A percentile compares a stretch with the other conserved stretches of the same genome.
Conservation (phyloP, 768 basidiomycete species). For the Psilocybe subaeruginosa region DNA sequence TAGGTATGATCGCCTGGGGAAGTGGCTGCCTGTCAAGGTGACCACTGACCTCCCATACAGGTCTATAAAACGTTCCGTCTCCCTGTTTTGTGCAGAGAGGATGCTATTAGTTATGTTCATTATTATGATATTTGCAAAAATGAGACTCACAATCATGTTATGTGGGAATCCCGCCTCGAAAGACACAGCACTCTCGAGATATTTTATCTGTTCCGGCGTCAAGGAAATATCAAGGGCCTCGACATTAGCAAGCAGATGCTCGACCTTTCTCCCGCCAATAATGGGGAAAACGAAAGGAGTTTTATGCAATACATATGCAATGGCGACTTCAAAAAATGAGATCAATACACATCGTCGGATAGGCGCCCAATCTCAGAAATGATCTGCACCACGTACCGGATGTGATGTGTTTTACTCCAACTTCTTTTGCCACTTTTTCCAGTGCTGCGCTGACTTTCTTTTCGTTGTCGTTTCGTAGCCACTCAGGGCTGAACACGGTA, state of each 20-base stretch:
- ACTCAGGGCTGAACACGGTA: conserved; percentile 28
- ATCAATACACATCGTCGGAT: not conserved
- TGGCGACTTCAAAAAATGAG: conserved; percentile 39
- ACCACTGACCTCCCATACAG: conserved; percentile 10
- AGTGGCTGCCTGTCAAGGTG: conserved; percentile 18
- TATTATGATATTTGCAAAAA: not conserved
- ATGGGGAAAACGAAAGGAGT: conserved; percentile 56
- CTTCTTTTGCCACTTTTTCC: conserved; percentile 52
- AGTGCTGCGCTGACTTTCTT: conserved; percentile 43
- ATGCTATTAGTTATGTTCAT: not conserved
- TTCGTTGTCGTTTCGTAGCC: conserved; percentile 52
- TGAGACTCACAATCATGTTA: conserved; percentile 33
- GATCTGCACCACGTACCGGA: conserved; percentile 33
- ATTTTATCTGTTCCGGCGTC: conserved; percentile 45
- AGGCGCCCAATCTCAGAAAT: conserved; percentile 13
- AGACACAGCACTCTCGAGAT: conserved; percentile 43
- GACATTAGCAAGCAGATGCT: conserved; percentile 54
- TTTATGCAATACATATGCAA: conserved; percentile 60
- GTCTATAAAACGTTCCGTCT: conserved; percentile 17
- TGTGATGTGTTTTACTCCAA: conserved; percentile 50
- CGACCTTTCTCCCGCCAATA: conserved; percentile 54
- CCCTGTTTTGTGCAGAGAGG: not conserved
- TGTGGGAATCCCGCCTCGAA: conserved; percentile 53
- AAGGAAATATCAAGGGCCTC: conserved; percentile 53
- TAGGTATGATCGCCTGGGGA: conserved; percentile 9